Percentiles rank a stretch among this genome's conserved stretches.
These are phyloP conservation scores for Colletotrichum cuscutae DNA, from an alignment of 2,329 filamentous ascomycete species.

Conservation along the genomic window DNA sequence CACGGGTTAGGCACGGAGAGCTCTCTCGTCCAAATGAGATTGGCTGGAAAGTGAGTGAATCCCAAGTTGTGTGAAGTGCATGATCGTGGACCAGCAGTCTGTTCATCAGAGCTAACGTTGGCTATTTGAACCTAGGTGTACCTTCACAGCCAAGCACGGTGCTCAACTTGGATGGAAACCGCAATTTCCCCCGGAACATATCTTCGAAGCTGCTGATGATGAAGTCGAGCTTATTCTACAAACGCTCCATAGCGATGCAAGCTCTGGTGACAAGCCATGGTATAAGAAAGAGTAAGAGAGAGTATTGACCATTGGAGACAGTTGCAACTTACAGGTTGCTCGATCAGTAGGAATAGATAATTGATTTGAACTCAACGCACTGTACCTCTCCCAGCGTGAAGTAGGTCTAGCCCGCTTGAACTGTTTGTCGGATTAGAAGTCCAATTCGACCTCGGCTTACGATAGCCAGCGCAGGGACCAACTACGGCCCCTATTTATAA, in stretches of 20 bases:
- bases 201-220: conserved; percentile 54
- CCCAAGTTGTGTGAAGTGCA: neutral
- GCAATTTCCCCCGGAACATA: conserved; percentile 53
- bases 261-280: neutral
- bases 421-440: no score
- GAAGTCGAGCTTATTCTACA: conserved; percentile 56
- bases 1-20: conserved; percentile 45
- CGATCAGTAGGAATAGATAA: no score
- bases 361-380: no score
- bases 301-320: no score
- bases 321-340: no score
- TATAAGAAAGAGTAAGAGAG: neutral
- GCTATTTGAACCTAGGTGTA: neutral
- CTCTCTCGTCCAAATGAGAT: conserved; percentile 46
- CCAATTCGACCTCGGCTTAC: no score
- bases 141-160: conserved; percentile 52
- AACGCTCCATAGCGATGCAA: neutral
- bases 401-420: no score
- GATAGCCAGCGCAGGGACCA: no score
- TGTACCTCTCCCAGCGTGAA: no score
- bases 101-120: neutral
- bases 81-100: neutral
- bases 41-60: conserved; percentile 49
- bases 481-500: no score
- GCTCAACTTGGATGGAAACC: conserved; percentile 57